Evolutionary conservation across 352 stramenopile genomes (phyloP).

Genomic region (Phytophthora pini): DNA sequence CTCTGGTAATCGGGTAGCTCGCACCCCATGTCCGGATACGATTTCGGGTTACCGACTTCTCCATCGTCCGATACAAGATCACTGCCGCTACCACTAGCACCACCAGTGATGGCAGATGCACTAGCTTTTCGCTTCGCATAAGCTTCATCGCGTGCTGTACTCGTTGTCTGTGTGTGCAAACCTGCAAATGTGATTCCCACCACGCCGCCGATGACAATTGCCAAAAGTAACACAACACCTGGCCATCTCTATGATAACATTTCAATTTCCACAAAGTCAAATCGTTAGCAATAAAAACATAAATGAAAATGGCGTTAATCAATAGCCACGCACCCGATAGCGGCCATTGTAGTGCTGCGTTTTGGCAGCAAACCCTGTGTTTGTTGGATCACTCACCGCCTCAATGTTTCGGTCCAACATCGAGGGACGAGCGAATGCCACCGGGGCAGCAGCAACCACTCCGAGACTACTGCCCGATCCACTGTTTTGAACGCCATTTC

Average conservation of each 20-base stretch:
- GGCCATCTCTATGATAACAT: constrained; percentile 41
- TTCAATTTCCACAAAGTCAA: constrained; percentile 2
- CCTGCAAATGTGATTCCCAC: constrained; percentile 38
- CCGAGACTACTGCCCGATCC: constrained; percentile 14
- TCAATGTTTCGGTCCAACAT: constrained; percentile 43
- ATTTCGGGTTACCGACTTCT: constrained; percentile 69
- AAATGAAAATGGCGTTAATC: too few relatives aligned
- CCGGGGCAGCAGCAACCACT: neutral
- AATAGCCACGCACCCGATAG: constrained; percentile 26
- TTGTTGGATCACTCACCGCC: constrained; percentile 22
- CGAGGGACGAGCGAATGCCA: constrained; percentile 31
- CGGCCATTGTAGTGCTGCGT: constrained; percentile 40
- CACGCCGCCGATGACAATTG: constrained; percentile 36
- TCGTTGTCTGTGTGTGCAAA: constrained; percentile 27
- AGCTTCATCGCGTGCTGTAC: constrained; percentile 24
- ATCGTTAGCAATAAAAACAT: neutral
- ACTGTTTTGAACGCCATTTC: constrained; percentile 12
- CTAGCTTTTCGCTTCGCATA: constrained; percentile 34
- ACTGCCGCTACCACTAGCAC: constrained; percentile 28
- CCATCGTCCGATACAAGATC: constrained; percentile 41
- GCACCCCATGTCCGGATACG: constrained; percentile 63
- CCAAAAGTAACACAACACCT: constrained; percentile 44
- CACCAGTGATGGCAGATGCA: constrained; percentile 18
- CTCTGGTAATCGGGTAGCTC: constrained; percentile 67
- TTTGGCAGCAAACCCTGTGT: constrained; percentile 18